Percentiles rank a stretch among this genome's conserved stretches.
These are phyloP conservation scores for Boletus sensibilis DNA, from an alignment of 768 basidiomycete species.

Conservation along the genomic window DNA sequence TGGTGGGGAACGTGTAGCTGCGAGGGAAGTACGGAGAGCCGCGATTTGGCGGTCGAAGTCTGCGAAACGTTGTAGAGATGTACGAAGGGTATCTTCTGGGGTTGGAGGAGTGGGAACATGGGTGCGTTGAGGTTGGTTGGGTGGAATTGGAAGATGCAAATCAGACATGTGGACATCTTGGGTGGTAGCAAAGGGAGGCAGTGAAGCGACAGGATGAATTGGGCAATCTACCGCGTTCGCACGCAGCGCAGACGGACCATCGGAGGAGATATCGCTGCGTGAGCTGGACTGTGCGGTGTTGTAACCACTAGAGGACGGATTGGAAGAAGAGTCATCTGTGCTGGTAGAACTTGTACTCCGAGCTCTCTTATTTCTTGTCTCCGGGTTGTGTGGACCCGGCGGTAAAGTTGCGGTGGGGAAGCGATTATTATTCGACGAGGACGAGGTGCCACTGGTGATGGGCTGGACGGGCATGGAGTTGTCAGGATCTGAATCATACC, in stretches of 20 bases:
- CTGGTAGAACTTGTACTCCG: conserved; percentile 51
- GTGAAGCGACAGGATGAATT: conserved; percentile 20
- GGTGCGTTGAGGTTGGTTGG: conserved; percentile 14
- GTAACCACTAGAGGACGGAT: conserved; percentile 38
- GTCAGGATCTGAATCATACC: conserved; percentile 34
- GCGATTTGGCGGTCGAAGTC: conserved; percentile 55
- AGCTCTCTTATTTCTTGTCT: conserved; percentile 57
- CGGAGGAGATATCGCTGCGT: conserved; percentile 30
- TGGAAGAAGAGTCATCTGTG: conserved; percentile 33
- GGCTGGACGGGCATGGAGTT: conserved; percentile 27
- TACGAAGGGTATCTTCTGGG: conserved; percentile 40
- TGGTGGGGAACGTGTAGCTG: conserved; percentile 26
- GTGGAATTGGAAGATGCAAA: conserved; percentile 24
- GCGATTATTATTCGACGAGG: conserved; percentile 15
- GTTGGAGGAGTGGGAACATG: conserved; percentile 14
- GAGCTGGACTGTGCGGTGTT: conserved; percentile 36
- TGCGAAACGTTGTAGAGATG: conserved; percentile 51
- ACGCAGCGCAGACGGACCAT: conserved; percentile 17
- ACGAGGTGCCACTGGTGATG: conserved; percentile 29
- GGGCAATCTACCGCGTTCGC: conserved; percentile 16
- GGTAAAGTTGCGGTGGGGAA: conserved; percentile 6
- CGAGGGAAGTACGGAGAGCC: conserved; percentile 43
- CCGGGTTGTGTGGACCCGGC: conserved; percentile 35
- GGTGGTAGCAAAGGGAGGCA: conserved; percentile 41
- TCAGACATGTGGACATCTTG: conserved; percentile 55